Conservation (phyloP, 2,329 filamentous ascomycete genomes). For the Botryotinia calthae region DNA sequence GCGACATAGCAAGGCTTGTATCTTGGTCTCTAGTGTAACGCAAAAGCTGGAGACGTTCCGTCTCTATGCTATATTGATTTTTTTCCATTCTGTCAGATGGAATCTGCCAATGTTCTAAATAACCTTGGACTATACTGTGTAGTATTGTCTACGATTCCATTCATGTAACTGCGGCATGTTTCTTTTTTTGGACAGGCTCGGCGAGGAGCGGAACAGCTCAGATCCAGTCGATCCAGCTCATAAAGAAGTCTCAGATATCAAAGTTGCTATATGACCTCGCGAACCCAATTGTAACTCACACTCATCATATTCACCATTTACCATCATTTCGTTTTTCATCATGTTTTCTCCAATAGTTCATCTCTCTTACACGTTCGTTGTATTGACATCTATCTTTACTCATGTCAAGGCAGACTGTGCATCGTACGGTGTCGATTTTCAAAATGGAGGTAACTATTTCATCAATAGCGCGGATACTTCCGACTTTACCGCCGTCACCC, state of each 20-base stretch:
- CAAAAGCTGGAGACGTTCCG: conserved; percentile 15
- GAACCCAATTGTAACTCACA: not conserved
- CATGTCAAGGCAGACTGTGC: conserved; percentile 17
- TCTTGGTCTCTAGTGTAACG: not conserved
- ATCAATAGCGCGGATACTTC: conserved; percentile 16
- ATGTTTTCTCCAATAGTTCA: conserved; percentile 16
- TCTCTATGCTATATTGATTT: not conserved
- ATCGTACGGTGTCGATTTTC: conserved; percentile 19
- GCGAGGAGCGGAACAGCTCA: not conserved
- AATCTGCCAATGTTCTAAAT: not conserved
- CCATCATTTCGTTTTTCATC: conserved; percentile 10
- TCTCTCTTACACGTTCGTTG: conserved; percentile 11
- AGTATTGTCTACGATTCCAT: conserved; percentile 3
- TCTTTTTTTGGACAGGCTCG: conserved; percentile 20
- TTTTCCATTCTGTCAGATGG: not conserved
- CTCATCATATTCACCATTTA: not conserved
- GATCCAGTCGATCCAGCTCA: not conserved
- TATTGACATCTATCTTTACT: conserved; percentile 8
- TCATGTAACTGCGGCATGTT: conserved; percentile 11
- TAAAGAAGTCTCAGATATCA: not conserved
- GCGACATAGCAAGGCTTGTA: conserved; percentile 5
- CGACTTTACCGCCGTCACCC: conserved; percentile 17
- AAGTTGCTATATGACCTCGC: conserved; percentile 13
- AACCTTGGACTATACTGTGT: not conserved
- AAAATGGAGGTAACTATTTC: conserved; percentile 17